Evolutionary conservation across 2,329 filamentous ascomycete genomes (phyloP).

Genomic region (Paecilomyces sp.): DNA sequence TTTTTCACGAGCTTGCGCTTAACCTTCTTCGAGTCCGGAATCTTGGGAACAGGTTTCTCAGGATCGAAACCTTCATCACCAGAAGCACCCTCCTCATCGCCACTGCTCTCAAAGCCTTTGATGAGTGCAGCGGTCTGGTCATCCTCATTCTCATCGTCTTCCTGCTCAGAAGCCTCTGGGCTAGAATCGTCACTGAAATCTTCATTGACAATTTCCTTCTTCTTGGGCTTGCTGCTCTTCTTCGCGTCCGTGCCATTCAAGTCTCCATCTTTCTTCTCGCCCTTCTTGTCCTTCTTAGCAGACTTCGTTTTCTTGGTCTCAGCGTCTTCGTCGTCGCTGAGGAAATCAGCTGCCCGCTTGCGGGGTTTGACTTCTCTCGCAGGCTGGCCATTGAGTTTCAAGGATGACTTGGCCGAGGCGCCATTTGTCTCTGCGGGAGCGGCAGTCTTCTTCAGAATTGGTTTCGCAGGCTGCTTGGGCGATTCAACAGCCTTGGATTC

Average conservation of each 20-base stretch:
- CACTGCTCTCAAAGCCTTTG: constrained; percentile 49
- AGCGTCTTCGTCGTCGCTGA: constrained; percentile 34
- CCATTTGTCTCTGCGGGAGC: constrained; percentile 14
- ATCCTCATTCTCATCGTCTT: constrained; percentile 33
- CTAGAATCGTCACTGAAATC: constrained; percentile 28
- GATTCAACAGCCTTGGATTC: constrained; percentile 24
- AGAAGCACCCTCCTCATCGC: constrained; percentile 43
- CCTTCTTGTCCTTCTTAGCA: constrained; percentile 38
- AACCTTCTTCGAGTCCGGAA: constrained; percentile 39
- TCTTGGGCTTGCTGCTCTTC: constrained; percentile 23
- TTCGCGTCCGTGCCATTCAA: constrained; percentile 19
- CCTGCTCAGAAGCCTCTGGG: constrained; percentile 13
- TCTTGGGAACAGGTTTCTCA: constrained; percentile 34
- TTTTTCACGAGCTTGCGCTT: constrained; percentile 47
- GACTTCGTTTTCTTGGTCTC: constrained; percentile 16
- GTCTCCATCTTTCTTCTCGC: constrained; percentile 14
- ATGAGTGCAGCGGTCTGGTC: constrained; percentile 50
- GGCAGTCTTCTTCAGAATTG: constrained; percentile 24
- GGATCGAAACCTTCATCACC: constrained; percentile 41
- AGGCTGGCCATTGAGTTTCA: constrained; percentile 26
- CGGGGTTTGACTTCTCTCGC: constrained; percentile 34
- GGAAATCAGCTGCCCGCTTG: constrained; percentile 42
- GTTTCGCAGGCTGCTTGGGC: constrained; percentile 22
- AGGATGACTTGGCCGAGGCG: constrained; percentile 12
- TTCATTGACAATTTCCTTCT: constrained; percentile 16